Conservation (phyloP, 1,284 basidiomycete genomes). For the Marasmius oreades region DNA sequence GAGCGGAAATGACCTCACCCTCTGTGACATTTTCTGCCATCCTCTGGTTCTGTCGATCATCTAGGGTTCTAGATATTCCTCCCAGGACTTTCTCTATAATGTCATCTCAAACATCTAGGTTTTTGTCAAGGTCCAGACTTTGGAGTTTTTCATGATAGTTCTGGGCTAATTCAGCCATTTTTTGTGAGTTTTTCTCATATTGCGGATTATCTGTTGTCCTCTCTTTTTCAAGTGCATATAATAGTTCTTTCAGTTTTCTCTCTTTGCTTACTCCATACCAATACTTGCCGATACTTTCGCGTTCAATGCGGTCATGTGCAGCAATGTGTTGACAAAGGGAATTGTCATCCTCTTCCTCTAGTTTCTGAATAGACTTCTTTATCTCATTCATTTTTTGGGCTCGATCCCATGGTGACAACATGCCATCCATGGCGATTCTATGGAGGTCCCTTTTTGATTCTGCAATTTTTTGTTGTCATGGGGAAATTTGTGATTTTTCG, state of each 20-base stretch:
- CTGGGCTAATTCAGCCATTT: conserved; percentile 17
- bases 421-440: no score
- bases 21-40: background rate
- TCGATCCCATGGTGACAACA: no score
- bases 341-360: background rate
- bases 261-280: conserved; percentile 21
- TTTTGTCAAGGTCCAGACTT: background rate
- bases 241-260: conserved; percentile 16
- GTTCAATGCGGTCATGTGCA: conserved; percentile 14
- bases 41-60: background rate
- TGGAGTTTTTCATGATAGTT: conserved; percentile 16
- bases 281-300: conserved; percentile 23
- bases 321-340: background rate
- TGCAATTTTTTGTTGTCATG: no score
- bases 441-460: no score
- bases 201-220: background rate
- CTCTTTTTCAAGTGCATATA: conserved; percentile 14
- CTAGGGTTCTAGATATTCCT: conserved; percentile 10
- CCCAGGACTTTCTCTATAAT: conserved; percentile 1
- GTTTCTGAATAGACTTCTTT: background rate
- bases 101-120: background rate
- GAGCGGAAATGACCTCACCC: background rate
- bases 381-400: background rate
- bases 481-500: no score
- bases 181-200: background rate